Evolutionary conservation across 2,329 filamentous ascomycete genomes (phyloP), one percentile per base, ranked within the genome.

Genomic region (Chaetomiaceae sp.): DNA sequence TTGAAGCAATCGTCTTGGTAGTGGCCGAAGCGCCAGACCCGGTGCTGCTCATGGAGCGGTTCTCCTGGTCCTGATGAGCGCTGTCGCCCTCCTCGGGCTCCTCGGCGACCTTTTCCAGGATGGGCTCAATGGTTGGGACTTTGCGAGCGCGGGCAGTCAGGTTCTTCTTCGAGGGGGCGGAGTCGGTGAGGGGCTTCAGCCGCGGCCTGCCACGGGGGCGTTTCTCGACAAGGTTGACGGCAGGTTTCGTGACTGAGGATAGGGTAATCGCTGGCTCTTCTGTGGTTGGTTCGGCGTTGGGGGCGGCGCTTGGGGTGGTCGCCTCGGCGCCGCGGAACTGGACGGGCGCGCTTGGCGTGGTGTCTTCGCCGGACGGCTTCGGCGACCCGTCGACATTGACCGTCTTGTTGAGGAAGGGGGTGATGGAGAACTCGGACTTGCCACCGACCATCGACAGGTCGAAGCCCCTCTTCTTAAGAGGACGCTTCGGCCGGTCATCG

Each of bases 351-450:
- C 42, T 54, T 5, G 53, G 55, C 6, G 58, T 60, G 20, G 37
- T 20, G 19, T 57, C 56, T 4, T 61, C 54, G 13, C 48, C 57
- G 10, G 52, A 38, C 1, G 42, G 31, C 41, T 60, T 60, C 35
- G 50, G 54, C 3, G 66, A 65, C 1, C 68, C 67, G 17, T 74
- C 72, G 10, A 85, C 71, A 56, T 74, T 84, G 54, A 76, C 65
- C 5, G 67, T 74, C 67, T 77, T 82, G 67, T 91, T 95, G 55
- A 97, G 75, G 73, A 95, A 96, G 0, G 92, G 92, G 0, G 92
- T 97, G 57, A 96, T 89, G 4, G 90, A 96, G 68, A 97, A 96
- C 3, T 79, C 84, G 0, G 91, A 96, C 68, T 96, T 96, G 63
- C 95, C 89, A 25, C 87, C 89, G 5, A 87, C 73, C 49, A 82